These are phyloP conservation scores for Aspergillus ruber DNA, from an alignment of 2,329 filamentous ascomycete species.

Conservation along the genomic window DNA sequence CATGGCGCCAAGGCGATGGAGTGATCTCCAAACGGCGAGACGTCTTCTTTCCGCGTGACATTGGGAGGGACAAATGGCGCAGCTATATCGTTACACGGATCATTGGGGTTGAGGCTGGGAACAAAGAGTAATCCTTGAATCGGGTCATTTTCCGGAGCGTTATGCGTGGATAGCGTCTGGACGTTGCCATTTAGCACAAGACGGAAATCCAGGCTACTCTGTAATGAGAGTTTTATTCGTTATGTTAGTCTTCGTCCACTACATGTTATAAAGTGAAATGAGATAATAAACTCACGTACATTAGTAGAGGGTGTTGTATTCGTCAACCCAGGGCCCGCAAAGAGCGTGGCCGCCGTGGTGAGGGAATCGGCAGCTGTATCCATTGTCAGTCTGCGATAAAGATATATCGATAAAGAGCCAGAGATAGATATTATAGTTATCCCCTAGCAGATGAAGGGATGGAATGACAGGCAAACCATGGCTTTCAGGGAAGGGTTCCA, in stretches of 20 bases:
- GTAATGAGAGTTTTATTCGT: background rate
- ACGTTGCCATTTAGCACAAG: slow-evolving; percentile 50
- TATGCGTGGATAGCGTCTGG: slow-evolving; percentile 68
- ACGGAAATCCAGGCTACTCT: slow-evolving; percentile 29
- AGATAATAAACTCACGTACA: slow-evolving; percentile 21
- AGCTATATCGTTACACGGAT: slow-evolving; percentile 59
- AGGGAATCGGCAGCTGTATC: slow-evolving; percentile 18
- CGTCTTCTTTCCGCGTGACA: slow-evolving; percentile 64
- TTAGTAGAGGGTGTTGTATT: slow-evolving; percentile 28
- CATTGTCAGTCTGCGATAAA: background rate
- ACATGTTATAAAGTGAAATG: background rate
- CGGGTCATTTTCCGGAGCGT: slow-evolving; percentile 53
- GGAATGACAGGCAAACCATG: background rate
- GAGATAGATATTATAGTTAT: background rate
- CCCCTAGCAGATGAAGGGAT: slow-evolving; percentile 4
- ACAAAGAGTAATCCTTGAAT: slow-evolving; percentile 81
- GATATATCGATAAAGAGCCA: background rate
- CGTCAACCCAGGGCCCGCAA: slow-evolving; percentile 28
- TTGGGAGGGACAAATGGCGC: slow-evolving; percentile 65
- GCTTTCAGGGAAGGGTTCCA: background rate
- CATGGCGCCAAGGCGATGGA: slow-evolving; percentile 81
- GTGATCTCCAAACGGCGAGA: slow-evolving; percentile 61
- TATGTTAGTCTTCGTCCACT: too few relatives aligned
- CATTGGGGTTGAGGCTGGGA: slow-evolving; percentile 56
- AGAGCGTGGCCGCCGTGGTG: slow-evolving; percentile 29